A percentile compares a stretch with the other conserved stretches of the same genome.
These are phyloP conservation scores for Laguncularia racemosa DNA, from an alignment of 345 rosid species.

Conservation along the genomic window DNA sequence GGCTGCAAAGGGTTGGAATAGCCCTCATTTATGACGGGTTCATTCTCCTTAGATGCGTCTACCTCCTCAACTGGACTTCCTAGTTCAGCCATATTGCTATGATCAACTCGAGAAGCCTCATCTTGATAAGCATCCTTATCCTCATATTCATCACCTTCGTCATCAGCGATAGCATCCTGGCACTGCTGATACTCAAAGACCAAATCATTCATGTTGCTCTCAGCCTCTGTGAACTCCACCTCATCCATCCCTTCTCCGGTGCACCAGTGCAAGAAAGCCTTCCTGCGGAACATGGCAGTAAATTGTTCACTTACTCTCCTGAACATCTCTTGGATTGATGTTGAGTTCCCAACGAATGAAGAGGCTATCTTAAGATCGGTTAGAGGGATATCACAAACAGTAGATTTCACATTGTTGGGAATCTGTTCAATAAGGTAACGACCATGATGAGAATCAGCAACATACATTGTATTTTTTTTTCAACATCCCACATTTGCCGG, in stretches of 20 bases:
- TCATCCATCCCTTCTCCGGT: no score
- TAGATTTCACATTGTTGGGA: conserved; percentile 75
- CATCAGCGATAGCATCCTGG: conserved; percentile 80
- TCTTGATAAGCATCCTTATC: conserved; percentile 43
- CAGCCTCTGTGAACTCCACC: no score
- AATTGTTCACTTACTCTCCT: no score
- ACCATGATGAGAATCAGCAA: conserved; percentile 70
- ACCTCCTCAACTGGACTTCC: conserved; percentile 34
- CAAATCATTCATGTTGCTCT: conserved; percentile 76
- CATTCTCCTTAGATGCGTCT: conserved; percentile 27
- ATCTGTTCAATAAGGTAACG: conserved; percentile 73
- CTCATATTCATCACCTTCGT: conserved; percentile 44
- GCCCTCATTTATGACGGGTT: conserved; percentile 28
- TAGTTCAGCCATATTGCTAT: conserved; percentile 18
- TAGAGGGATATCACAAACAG: conserved; percentile 78
- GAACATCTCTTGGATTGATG: no score
- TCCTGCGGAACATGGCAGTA: no score
- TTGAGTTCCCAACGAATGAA: conserved; percentile 66
- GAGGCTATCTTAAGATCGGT: conserved; percentile 72
- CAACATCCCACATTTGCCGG: conserved; percentile 83
- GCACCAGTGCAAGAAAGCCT: no score
- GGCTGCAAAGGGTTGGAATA: conserved; percentile 26
- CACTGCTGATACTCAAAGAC: conserved; percentile 78
- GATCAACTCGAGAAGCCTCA: conserved; percentile 33
- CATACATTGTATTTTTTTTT: conserved; percentile 84